A percentile compares a stretch with the other conserved stretches of the same genome.
Conservation (phyloP, 768 basidiomycete species). For the Pholiota molesta region DNA sequence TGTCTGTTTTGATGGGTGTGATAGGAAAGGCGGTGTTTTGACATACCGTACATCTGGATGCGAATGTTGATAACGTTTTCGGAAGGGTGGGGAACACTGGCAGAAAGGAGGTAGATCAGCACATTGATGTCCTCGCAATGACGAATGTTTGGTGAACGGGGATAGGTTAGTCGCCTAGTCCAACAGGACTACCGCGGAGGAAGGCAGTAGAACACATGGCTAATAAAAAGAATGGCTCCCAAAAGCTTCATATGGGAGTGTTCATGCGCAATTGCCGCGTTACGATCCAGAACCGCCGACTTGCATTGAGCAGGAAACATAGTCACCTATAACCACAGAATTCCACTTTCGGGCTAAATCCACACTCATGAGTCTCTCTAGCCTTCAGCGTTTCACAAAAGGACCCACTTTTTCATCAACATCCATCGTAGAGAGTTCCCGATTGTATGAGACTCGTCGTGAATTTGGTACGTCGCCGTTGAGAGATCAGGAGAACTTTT, state of each 20-base stretch:
- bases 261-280: no score
- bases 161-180: no score
- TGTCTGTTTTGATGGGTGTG: not conserved
- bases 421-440: constrained; percentile 97
- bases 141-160: no score
- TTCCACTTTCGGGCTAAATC: constrained; percentile 86
- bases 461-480: constrained; percentile 88
- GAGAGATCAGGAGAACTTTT: constrained; percentile 85
- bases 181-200: no score
- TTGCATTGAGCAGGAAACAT: not conserved
- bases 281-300: no score
- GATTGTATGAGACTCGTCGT: constrained; percentile 94
- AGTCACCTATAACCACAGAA: constrained; percentile 95
- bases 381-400: not conserved
- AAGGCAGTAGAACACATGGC: no score
- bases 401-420: constrained; percentile 95
- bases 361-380: constrained; percentile 4
- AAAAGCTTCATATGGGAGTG: no score
- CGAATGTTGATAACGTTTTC: constrained; percentile 95
- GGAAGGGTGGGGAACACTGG: constrained; percentile 91
- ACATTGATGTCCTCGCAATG: not conserved
- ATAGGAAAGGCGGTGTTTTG: not conserved
- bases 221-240: no score
- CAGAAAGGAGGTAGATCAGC: constrained; percentile 5
- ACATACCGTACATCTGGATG: constrained; percentile 99